Conservation (phyloP, 1,284 basidiomycete genomes). For the Wolfiporia cocos region DNA sequence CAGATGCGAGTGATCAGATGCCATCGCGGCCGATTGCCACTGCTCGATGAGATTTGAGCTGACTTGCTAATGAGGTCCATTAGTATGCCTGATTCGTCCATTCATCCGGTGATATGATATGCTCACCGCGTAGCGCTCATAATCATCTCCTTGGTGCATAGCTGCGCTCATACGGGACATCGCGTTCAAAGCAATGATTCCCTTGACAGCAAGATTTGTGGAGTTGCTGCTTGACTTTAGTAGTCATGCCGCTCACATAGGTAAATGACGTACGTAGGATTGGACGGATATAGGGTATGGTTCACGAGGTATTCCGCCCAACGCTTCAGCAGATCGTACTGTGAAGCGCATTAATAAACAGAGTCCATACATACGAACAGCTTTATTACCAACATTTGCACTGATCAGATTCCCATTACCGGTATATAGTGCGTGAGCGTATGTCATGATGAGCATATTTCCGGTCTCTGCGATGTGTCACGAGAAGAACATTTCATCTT, state of each 20-base stretch:
- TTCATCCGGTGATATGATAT: background rate
- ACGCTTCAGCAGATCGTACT: slow-evolving; percentile 52
- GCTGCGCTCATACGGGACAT: slow-evolving; percentile 53
- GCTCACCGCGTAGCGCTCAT: slow-evolving; percentile 44
- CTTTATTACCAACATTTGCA: slow-evolving; percentile 36
- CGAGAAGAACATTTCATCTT: background rate
- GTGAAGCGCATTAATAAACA: no score
- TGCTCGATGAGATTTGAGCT: slow-evolving; percentile 17
- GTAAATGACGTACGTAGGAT: slow-evolving; percentile 30
- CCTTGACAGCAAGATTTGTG: slow-evolving; percentile 70
- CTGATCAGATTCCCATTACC: slow-evolving; percentile 46
- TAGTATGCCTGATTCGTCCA: background rate
- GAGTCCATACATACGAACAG: background rate
- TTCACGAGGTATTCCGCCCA: slow-evolving; percentile 65
- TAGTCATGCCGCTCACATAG: slow-evolving; percentile 26
- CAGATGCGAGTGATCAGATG: slow-evolving; percentile 25
- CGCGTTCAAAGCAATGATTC: slow-evolving; percentile 61
- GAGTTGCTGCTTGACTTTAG: slow-evolving; percentile 69
- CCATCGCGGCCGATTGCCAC: slow-evolving; percentile 27
- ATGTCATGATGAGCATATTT: slow-evolving; percentile 70
- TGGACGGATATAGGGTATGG: slow-evolving; percentile 48
- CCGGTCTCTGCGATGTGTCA: slow-evolving; percentile 43
- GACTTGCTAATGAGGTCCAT: no score
- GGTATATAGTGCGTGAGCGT: slow-evolving; percentile 58
- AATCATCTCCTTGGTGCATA: slow-evolving; percentile 39